Percentiles rank a stretch among this genome's conserved stretches.
Evolutionary conservation across 306 rosid species (phyloP).

Genomic region (Vigna hirtella): DNA sequence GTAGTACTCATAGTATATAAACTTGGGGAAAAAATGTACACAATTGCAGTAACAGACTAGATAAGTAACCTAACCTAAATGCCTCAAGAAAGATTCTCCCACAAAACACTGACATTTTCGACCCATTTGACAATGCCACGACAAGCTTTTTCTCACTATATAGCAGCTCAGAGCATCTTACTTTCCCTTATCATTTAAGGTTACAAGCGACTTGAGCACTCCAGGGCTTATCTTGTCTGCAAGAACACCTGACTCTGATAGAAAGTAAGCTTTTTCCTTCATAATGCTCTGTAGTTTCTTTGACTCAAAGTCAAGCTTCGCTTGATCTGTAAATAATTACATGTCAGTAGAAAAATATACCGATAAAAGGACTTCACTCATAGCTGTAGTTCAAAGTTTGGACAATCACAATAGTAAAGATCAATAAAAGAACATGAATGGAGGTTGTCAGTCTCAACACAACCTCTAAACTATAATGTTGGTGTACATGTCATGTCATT

Average conservation of each 20-base stretch:
- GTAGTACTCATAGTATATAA: background rate
- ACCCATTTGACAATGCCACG: slow-evolving; percentile 1
- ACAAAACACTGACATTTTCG: slow-evolving; percentile 15
- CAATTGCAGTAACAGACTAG: slow-evolving; percentile 23
- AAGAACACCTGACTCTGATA: slow-evolving; percentile 81
- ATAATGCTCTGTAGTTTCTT: slow-evolving; percentile 77
- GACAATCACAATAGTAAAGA: background rate
- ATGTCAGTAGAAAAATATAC: slow-evolving; percentile 9
- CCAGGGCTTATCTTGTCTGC: slow-evolving; percentile 81
- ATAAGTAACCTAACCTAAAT: slow-evolving; percentile 32
- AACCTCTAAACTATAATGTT: slow-evolving; percentile 13
- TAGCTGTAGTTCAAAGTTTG: slow-evolving; percentile 1
- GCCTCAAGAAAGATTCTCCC: slow-evolving; percentile 15
- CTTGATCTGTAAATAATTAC: slow-evolving; percentile 69
- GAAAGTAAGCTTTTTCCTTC: slow-evolving; percentile 78
- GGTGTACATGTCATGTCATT: slow-evolving; percentile 21
- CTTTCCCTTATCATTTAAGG: slow-evolving; percentile 72
- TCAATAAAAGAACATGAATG: slow-evolving; percentile 9
- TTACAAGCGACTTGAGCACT: slow-evolving; percentile 72
- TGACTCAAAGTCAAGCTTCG: slow-evolving; percentile 72
- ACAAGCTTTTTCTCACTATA: slow-evolving; percentile 1
- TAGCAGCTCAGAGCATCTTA: slow-evolving; percentile 43
- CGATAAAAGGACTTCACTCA: slow-evolving; percentile 20
- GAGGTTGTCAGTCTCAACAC: slow-evolving; percentile 17
- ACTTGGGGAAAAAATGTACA: background rate